Conservation (phyloP, 2,329 filamentous ascomycete genomes). For the Colletotrichum theobromicola region DNA sequence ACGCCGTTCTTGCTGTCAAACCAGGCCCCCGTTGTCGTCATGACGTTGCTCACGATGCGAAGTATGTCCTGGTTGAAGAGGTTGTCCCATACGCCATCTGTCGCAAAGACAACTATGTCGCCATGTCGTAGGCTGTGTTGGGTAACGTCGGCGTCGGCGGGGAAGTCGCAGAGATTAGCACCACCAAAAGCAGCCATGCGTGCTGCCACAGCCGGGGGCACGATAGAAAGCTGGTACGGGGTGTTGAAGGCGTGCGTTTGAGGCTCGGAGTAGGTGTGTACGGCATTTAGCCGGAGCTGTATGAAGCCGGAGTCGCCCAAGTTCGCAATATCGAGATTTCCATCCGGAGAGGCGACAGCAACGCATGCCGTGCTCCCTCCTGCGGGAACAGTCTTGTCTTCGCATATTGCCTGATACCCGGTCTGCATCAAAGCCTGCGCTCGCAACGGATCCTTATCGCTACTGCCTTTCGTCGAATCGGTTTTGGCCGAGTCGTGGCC, state of each 20-base stretch:
- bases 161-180: slow-evolving; percentile 79
- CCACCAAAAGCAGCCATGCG: slow-evolving; percentile 87
- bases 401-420: slow-evolving; percentile 83
- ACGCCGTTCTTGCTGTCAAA: slow-evolving; percentile 62
- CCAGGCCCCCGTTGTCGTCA: slow-evolving; percentile 81
- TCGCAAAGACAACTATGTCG: slow-evolving; percentile 92
- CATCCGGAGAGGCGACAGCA: slow-evolving; percentile 76
- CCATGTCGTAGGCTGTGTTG: slow-evolving; percentile 82
- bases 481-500: slow-evolving; percentile 49
- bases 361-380: slow-evolving; percentile 94
- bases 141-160: slow-evolving; percentile 81
- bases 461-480: slow-evolving; percentile 9
- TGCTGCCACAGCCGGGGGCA: slow-evolving; percentile 79
- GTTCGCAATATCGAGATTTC: slow-evolving; percentile 86
- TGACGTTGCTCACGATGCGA: slow-evolving; percentile 75
- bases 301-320: slow-evolving; percentile 95
- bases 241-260: slow-evolving; percentile 99
- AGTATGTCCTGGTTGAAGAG: slow-evolving; percentile 90
- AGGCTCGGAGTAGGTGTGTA: slow-evolving; percentile 81
- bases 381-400: slow-evolving; percentile 74
- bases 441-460: slow-evolving; percentile 4
- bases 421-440: slow-evolving; percentile 69
- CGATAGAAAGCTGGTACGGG: slow-evolving; percentile 89
- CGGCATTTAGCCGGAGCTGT: slow-evolving; percentile 82
- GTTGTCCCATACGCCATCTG: slow-evolving; percentile 96